Conservation (phyloP, 192 early-diverging fungal genomes). For the Dissophora globulifera region DNA sequence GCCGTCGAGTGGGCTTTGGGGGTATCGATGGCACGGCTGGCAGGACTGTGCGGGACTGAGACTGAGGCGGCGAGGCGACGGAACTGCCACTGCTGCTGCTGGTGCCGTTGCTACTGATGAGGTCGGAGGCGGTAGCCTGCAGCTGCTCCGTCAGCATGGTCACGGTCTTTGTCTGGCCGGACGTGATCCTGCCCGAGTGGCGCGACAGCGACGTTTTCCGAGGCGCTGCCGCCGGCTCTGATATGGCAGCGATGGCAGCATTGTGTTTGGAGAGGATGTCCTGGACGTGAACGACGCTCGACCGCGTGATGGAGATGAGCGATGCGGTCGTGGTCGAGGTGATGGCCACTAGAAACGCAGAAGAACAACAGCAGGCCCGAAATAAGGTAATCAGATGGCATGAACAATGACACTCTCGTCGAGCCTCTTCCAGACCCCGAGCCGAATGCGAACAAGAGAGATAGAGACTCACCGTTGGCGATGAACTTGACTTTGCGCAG, state of each 20-base stretch:
- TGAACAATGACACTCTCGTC: background rate
- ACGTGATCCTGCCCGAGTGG: slow-evolving; percentile 43
- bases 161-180: slow-evolving; percentile 44
- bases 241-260: slow-evolving; percentile 31
- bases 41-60: slow-evolving; percentile 4
- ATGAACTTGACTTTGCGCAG: slow-evolving; percentile 67
- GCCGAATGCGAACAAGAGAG: too few relatives aligned
- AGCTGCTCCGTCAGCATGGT: slow-evolving; percentile 51
- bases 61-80: slow-evolving; percentile 26
- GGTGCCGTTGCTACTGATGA: slow-evolving; percentile 1
- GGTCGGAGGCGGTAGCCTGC: slow-evolving; percentile 22
- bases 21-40: slow-evolving; percentile 59
- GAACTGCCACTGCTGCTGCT: slow-evolving; percentile 16
- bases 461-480: slow-evolving; percentile 67
- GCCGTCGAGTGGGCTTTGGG: slow-evolving; percentile 62
- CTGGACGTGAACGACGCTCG: slow-evolving; percentile 58
- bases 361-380: slow-evolving; percentile 6
- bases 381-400: slow-evolving; percentile 20
- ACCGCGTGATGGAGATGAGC: slow-evolving; percentile 51
- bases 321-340: slow-evolving; percentile 53
- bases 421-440: background rate
- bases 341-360: slow-evolving; percentile 41
- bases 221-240: slow-evolving; percentile 41
- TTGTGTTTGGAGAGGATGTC: slow-evolving; percentile 58
- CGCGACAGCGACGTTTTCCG: slow-evolving; percentile 43